These are phyloP conservation scores for Anisodus acutangulus DNA, from an alignment of 257 asterid species.

Conservation along the genomic window DNA sequence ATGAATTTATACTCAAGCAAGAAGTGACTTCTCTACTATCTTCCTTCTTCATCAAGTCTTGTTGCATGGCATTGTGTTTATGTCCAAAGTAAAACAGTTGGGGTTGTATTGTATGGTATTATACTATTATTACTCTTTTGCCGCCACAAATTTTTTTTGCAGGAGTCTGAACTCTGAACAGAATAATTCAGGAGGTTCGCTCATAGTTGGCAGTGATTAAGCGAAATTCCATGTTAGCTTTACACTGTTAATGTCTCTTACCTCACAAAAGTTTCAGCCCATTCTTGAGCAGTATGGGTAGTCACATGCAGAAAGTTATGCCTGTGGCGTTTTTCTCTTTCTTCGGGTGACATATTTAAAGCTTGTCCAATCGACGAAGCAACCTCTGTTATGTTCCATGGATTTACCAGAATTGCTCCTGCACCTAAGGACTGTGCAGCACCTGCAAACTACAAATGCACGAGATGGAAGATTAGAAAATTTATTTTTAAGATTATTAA, in stretches of 20 bases:
- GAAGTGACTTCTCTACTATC: constrained; percentile 11
- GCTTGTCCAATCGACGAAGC: constrained; percentile 67
- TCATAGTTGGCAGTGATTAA: constrained; percentile 22
- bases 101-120: neutral
- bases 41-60: constrained; percentile 16
- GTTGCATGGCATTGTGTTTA: neutral
- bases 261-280: constrained; percentile 99
- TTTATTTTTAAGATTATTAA: neutral
- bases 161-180: constrained; percentile 8
- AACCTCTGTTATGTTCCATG: constrained; percentile 97
- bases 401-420: constrained; percentile 96
- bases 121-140: neutral
- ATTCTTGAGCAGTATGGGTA: constrained; percentile 94
- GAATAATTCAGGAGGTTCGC: constrained; percentile 26
- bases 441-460: constrained; percentile 82
- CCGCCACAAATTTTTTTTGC: neutral
- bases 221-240: neutral
- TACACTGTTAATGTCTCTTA: constrained; percentile 40
- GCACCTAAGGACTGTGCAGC: constrained; percentile 99
- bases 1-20: neutral
- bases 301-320: constrained; percentile 89
- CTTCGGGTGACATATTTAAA: constrained; percentile 78
- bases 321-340: constrained; percentile 91
- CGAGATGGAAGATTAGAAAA: neutral
- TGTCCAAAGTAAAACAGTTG: neutral